Evolutionary conservation across 169 alveolate species (phyloP), one percentile per base, ranked within the genome.

Genomic region (Plasmodium coatneyi): DNA sequence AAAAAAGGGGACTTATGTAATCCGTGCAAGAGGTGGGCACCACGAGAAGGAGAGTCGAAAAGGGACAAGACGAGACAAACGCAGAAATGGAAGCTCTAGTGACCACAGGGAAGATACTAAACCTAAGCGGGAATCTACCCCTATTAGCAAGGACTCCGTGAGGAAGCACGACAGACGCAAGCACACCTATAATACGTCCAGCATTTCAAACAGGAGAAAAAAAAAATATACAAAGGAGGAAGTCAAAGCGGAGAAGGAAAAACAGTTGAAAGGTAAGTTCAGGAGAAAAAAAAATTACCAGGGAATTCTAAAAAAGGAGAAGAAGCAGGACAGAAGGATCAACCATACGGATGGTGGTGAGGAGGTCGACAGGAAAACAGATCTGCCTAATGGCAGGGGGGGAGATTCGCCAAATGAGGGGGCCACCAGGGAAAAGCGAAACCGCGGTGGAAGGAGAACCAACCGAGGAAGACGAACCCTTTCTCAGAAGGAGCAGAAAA

Each of bases 401-500:
- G 36, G 76, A 14, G 76, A 49, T 14, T 14, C 60, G 5, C 60
- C 60, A 49, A 49, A 49, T 14, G 60, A 49, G 22, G 60, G 22
- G 56, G 7, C 54, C 54, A 3, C 10, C n/a, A 43, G 54, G 7
- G 4, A n/a, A 3, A 14, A 9, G 1, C 60, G 60, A 12, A 49
- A 14, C 16, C 54, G n/a, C 16, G 5, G 54, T 43, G 54, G 54
- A 43, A 43, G 54, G 54, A 43, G 54, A 43, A 43, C 54, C 1
- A 14, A n/a, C 30, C 32, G 60, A n/a, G 36, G 34, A 12, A 25
- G 66, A 36, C 28, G 60, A 52, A 84, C n/a, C 43, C 76, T 25
- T 41, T 72, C 32, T 12, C 54, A 16, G 19, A 74, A 84, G 49
- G 71, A 84, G 80, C 66, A 84, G 28, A 74, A 84, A 74, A 84